phyloP scores from a whole-genome alignment of 2,329 filamentous ascomycete genomes.

The Fusarium mundagurra region DNA sequence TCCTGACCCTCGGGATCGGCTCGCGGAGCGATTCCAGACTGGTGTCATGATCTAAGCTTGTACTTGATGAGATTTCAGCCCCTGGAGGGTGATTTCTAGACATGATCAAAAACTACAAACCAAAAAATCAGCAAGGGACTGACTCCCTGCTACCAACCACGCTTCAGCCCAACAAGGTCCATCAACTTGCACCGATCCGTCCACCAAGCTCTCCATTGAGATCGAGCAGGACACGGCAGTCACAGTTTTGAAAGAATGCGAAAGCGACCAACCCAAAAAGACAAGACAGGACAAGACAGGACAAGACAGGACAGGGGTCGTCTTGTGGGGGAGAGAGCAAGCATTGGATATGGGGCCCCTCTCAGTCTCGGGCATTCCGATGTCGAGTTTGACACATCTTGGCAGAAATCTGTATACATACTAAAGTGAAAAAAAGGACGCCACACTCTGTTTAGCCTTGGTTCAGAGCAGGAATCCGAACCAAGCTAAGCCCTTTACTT shows the following conservation, averaged over 20 bases:
- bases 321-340: background rate
- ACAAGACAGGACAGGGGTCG: background rate
- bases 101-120: constrained; percentile 48
- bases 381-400: background rate
- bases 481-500: constrained; percentile 3
- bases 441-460: constrained; percentile 1
- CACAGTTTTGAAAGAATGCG: background rate
- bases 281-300: background rate
- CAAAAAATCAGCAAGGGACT: background rate
- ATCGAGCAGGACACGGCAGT: constrained; percentile 25
- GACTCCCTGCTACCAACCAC: background rate
- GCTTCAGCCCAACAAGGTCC: background rate
- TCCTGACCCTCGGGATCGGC: constrained; percentile 50
- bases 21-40: constrained; percentile 23
- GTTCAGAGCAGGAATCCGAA: background rate
- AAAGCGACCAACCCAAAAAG: background rate
- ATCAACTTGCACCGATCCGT: constrained; percentile 2
- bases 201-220: constrained; percentile 19
- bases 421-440: constrained; percentile 2
- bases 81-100: constrained; percentile 51
- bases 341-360: background rate
- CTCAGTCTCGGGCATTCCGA: constrained; percentile 1
- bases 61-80: constrained; percentile 37
- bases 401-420: background rate
- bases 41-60: constrained; percentile 28